phyloP scores from a whole-genome alignment of 306 rosid species.

The Quercus bicolor region DNA sequence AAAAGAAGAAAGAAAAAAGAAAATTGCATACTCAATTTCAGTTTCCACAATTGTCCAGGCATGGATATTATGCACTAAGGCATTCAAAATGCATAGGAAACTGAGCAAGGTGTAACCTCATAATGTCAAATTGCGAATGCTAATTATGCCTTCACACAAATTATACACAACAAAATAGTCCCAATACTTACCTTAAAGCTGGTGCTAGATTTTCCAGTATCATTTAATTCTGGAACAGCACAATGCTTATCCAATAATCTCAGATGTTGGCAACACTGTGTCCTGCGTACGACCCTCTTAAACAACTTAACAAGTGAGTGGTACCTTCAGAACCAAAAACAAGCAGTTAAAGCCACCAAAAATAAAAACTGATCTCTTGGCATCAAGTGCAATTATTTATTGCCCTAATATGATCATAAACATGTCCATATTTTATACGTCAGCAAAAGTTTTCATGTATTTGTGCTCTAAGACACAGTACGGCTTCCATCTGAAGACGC shows the following conservation, averaged over 20 bases:
- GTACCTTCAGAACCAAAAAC: slow-evolving; percentile 48
- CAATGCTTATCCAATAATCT: slow-evolving; percentile 78
- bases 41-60: slow-evolving; percentile 8
- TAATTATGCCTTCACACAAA: slow-evolving; percentile 7
- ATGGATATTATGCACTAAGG: background rate
- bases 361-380: background rate
- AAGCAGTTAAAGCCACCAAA: slow-evolving; percentile 6
- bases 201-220: slow-evolving; percentile 25
- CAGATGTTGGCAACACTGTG: slow-evolving; percentile 41
- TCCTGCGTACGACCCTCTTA: slow-evolving; percentile 60
- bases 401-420: background rate
- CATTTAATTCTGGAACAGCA: slow-evolving; percentile 32
- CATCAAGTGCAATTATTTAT: background rate
- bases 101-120: slow-evolving; percentile 6
- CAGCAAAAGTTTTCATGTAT: background rate
- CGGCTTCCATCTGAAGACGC: background rate
- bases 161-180: slow-evolving; percentile 12
- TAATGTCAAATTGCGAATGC: background rate
- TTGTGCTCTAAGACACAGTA: background rate
- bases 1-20: background rate
- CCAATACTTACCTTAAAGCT: slow-evolving; percentile 41
- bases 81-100: background rate
- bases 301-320: slow-evolving; percentile 51
- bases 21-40: background rate
- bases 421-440: background rate